phyloP scores from a whole-genome alignment of 352 stramenopile genomes.

The Phytophthora idaei region DNA sequence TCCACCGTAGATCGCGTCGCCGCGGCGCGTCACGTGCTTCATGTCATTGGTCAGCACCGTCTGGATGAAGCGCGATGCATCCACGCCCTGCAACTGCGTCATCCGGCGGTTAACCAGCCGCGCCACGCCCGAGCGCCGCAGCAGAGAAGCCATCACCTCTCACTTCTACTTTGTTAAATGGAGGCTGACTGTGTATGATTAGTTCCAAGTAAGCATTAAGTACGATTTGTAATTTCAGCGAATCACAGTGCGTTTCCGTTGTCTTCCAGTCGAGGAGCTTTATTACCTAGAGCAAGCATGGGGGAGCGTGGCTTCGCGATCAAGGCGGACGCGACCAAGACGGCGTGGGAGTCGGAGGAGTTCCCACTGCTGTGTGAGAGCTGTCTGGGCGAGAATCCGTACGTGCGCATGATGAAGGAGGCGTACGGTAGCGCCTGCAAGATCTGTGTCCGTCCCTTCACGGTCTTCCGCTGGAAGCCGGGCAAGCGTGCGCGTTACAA shows the following conservation, averaged over 20 bases:
- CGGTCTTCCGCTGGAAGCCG: slow-evolving; percentile 98
- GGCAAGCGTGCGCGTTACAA: slow-evolving; percentile 98
- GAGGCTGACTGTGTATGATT: slow-evolving; percentile 12
- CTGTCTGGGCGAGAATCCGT: slow-evolving; percentile 99
- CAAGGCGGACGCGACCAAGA: slow-evolving; percentile 89
- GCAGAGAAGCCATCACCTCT: slow-evolving; percentile 21
- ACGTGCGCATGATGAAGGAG: slow-evolving; percentile 99
- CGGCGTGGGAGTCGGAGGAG: slow-evolving; percentile 93
- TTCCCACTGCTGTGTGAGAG: slow-evolving; percentile 98
- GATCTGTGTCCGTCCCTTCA: slow-evolving; percentile 98
- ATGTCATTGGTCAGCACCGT: slow-evolving; percentile 89
- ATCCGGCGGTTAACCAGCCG: slow-evolving; percentile 58
- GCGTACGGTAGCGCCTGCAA: slow-evolving; percentile 96
- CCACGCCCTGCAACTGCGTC: slow-evolving; percentile 72
- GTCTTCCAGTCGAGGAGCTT: slow-evolving; percentile 12
- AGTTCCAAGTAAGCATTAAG: neutral
- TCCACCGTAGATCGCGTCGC: slow-evolving; percentile 74
- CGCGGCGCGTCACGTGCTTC: slow-evolving; percentile 51
- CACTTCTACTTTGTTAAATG: slow-evolving; percentile 21
- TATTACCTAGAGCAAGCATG: slow-evolving; percentile 42
- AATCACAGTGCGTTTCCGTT: slow-evolving; percentile 10
- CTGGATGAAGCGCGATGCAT: slow-evolving; percentile 80
- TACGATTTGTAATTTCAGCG: slow-evolving; percentile 16
- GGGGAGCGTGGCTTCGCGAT: slow-evolving; percentile 87
- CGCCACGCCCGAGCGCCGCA: slow-evolving; percentile 52